These are phyloP conservation scores for Irpex lacteus DNA, from an alignment of 1,284 basidiomycete genomes.

Conservation along the genomic window DNA sequence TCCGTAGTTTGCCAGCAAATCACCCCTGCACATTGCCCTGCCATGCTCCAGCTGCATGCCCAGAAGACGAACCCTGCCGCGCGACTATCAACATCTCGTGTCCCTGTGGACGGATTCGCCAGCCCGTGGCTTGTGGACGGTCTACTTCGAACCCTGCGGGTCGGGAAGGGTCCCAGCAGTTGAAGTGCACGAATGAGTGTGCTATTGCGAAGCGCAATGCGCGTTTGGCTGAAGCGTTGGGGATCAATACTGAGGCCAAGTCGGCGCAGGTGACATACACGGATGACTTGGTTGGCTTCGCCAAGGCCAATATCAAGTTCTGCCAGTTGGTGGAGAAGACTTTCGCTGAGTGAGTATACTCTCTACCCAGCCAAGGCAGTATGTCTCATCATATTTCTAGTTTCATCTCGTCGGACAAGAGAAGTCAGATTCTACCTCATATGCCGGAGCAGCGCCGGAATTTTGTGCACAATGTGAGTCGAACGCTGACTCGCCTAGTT, in stretches of 20 bases:
- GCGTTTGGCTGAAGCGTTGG: slow-evolving; percentile 82
- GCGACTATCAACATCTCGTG: slow-evolving; percentile 66
- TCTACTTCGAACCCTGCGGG: slow-evolving; percentile 44
- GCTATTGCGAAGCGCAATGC: slow-evolving; percentile 81
- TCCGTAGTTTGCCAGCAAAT: slow-evolving; percentile 36
- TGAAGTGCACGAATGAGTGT: slow-evolving; percentile 83
- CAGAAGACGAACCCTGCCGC: slow-evolving; percentile 76
- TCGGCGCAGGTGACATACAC: slow-evolving; percentile 50
- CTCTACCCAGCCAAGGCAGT: no score
- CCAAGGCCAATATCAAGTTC: slow-evolving; percentile 63
- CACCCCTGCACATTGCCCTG: slow-evolving; percentile 77
- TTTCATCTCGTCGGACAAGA: slow-evolving; percentile 68
- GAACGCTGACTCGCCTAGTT: neutral
- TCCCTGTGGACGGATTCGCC: slow-evolving; percentile 77
- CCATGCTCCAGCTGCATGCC: slow-evolving; percentile 83
- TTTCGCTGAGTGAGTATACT: slow-evolving; percentile 64
- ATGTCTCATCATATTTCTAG: slow-evolving; percentile 30
- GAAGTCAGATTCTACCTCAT: slow-evolving; percentile 73
- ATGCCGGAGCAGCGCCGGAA: slow-evolving; percentile 78
- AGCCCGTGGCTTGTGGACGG: slow-evolving; percentile 68
- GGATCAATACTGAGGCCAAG: slow-evolving; percentile 58
- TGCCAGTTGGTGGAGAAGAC: slow-evolving; percentile 73
- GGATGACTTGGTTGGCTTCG: slow-evolving; percentile 62
- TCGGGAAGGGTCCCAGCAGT: slow-evolving; percentile 35
- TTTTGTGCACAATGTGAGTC: slow-evolving; percentile 70